Base-by-base conservation (phyloP, 1,139 yeast species). In the Kurtzmaniella quercitrusa region DNA sequence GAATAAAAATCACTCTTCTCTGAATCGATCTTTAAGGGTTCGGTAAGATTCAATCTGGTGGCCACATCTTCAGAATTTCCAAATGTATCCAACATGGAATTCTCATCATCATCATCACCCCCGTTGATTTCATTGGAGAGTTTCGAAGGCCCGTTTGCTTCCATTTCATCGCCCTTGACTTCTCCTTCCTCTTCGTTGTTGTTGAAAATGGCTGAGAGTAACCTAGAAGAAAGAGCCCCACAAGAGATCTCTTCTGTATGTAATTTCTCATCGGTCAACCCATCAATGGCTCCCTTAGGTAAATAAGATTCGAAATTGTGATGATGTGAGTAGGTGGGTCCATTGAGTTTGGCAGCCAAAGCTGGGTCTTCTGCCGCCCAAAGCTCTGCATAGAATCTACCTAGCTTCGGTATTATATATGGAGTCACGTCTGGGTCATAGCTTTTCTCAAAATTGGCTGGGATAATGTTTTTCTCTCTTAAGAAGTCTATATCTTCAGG, bases 171-270 rank as follows among this genome's bases (percentile, higher is more conserved):
- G 2, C 59, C 64, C n/a, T 59, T 68, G 10, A 31, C 5, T 9
- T 31, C 36, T 6, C 36, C 36, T 12, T 16, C 18, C 2, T 63
- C 70, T 46, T 71, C 79, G 37, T 78, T 79, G 34, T 77, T 79
- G 49, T 78, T 77, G 47, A 86, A 60, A 19, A 93, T 73, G 0
- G 98, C 98, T 4, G 96, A 81, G 42, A 94, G 63, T 41, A 94
- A 70, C 47, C 99, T 76, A 25, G 93, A 82, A 0, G 95, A 86
- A 37, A 93, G 70, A 0, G 99, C 98, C 0, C 99, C 99, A 60
- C 96, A 86, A 0, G 95, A 85, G 1, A 91, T 70, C 18, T 79
- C 82, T 48, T 85, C 94, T 0, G 83, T 73, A 49, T 85, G 94
- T 44, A 91, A 63, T 2, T 68, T 64, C 3, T 78, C 83, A 54